Evolutionary conservation across 2,329 filamentous ascomycete genomes (phyloP).

Genomic region (Colletotrichum tropicicola): DNA sequence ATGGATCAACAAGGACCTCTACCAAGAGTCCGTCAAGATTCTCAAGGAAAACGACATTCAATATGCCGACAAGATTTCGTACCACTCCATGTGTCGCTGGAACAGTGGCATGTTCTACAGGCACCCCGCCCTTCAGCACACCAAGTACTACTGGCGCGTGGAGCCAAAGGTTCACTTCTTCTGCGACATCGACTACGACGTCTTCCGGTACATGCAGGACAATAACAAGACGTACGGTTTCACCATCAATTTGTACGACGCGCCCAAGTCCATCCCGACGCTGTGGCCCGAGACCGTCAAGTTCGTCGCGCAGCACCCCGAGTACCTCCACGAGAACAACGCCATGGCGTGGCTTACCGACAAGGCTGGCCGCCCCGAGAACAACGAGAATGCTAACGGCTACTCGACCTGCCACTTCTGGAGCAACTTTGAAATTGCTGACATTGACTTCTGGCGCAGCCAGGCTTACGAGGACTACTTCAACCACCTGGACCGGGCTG

Average conservation of each 20-base stretch:
- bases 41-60: conserved; percentile 88
- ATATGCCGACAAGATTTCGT: conserved; percentile 88
- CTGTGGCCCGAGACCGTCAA: conserved; percentile 97
- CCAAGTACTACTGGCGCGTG: conserved; percentile 97
- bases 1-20: conserved; percentile 92
- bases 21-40: conserved; percentile 83
- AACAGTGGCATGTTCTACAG: conserved; percentile 99
- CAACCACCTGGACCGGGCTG: conserved; percentile 89
- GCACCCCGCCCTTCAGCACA: conserved; percentile 84
- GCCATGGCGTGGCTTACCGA: conserved; percentile 91
- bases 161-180: conserved; percentile 99
- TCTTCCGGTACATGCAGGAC: conserved; percentile 98
- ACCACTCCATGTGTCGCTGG: conserved; percentile 99
- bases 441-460: conserved; percentile 92
- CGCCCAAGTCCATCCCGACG: conserved; percentile 83
- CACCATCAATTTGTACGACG: conserved; percentile 96
- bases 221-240: conserved; percentile 99
- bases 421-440: conserved; percentile 97
- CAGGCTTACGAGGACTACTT: conserved; percentile 95
- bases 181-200: conserved; percentile 97
- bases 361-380: conserved; percentile 76
- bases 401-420: conserved; percentile 99
- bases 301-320: conserved; percentile 85
- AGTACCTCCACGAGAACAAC: conserved; percentile 84
- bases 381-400: conserved; percentile 84